Percentiles rank a stretch among this genome's conserved stretches.
Conservation (phyloP, 108 stramenopile genomes). For the Mediolabrus comicus region DNA sequence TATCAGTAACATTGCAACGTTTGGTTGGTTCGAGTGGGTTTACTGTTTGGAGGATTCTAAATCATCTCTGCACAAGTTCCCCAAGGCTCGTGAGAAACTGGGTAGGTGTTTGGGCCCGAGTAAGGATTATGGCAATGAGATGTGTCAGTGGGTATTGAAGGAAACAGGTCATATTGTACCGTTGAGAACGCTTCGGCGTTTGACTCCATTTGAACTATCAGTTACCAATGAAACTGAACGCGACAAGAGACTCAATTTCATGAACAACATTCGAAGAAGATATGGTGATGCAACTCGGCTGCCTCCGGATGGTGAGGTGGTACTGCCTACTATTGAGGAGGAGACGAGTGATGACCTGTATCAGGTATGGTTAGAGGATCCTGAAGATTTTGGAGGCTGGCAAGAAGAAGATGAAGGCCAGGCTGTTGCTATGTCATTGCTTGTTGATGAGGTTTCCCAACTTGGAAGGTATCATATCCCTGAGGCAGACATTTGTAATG, state of each 20-base stretch:
- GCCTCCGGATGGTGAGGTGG: background rate
- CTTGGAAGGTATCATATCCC: background rate
- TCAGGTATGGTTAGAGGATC: background rate
- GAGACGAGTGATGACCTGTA: background rate
- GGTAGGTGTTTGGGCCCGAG: slow-evolving; percentile 43
- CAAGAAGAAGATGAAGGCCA: background rate
- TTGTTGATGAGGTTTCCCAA: slow-evolving; percentile 13
- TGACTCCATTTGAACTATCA: slow-evolving; percentile 14
- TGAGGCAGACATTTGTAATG: slow-evolving; percentile 29
- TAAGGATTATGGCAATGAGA: slow-evolving; percentile 44
- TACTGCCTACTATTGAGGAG: background rate
- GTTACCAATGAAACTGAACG: background rate
- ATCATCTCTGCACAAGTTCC: background rate
- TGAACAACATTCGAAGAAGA: slow-evolving; percentile 1
- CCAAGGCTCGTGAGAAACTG: background rate
- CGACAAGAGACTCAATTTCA: background rate
- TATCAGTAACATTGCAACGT: slow-evolving; percentile 45
- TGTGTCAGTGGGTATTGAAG: slow-evolving; percentile 41
- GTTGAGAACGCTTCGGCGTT: slow-evolving; percentile 16
- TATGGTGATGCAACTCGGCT: slow-evolving; percentile 1
- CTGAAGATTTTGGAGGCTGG: slow-evolving; percentile 16
- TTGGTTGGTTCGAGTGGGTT: slow-evolving; percentile 53
- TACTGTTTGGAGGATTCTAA: slow-evolving; percentile 19
- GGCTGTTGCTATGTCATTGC: background rate
- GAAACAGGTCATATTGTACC: slow-evolving; percentile 30